Base-by-base conservation (phyloP, 1,284 basidiomycete species). In the Agroathelia rolfsii region DNA sequence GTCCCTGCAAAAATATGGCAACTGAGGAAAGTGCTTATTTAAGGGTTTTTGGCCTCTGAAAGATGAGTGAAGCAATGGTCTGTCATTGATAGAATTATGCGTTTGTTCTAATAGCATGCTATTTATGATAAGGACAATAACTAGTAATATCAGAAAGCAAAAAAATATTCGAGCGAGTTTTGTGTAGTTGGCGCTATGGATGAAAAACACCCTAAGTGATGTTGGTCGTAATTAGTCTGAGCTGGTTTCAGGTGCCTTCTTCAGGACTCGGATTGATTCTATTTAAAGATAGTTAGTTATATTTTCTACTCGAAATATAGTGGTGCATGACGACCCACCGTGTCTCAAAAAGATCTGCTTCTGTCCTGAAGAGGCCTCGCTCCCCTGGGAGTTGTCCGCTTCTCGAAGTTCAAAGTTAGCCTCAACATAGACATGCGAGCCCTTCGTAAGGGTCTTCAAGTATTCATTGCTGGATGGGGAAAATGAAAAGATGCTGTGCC, bases 1-100 rank as follows among this genome's bases (percentile, higher is more conserved):
- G 53, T 85, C 32, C 72, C 74, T 4, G 67, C 82, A 18, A 66
- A 69, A 36, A 71, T 76, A 36, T 88, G 84, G 71, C 82, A 92
- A 52, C 58, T 96, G 51, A 66, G 92, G 49, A 90, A 94, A 53
- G 85, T 96, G 19, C 58, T 95, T 45, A 71, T 89, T 38, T 84
- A 56, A 66, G 34, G n/a, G n/a, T n/a, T n/a, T n/a, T n/a, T n/a
- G n/a, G n/a, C n/a, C n/a, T n/a, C n/a, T n/a, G n/a, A n/a, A n/a
- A n/a, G n/a, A n/a, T n/a, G n/a, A n/a, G n/a, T n/a, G n/a, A n/a
- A n/a, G n/a, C n/a, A n/a, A n/a, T n/a, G n/a, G n/a, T n/a, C n/a
- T n/a, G n/a, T n/a, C n/a, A n/a, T n/a, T n/a, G n/a, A n/a, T n/a
- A n/a, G n/a, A n/a, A n/a, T n/a, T n/a, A n/a, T n/a, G n/a, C n/a